These are phyloP conservation scores for Sarocladiaceae sp. DNA, from an alignment of 2,329 filamentous ascomycete genomes.

Conservation along the genomic window DNA sequence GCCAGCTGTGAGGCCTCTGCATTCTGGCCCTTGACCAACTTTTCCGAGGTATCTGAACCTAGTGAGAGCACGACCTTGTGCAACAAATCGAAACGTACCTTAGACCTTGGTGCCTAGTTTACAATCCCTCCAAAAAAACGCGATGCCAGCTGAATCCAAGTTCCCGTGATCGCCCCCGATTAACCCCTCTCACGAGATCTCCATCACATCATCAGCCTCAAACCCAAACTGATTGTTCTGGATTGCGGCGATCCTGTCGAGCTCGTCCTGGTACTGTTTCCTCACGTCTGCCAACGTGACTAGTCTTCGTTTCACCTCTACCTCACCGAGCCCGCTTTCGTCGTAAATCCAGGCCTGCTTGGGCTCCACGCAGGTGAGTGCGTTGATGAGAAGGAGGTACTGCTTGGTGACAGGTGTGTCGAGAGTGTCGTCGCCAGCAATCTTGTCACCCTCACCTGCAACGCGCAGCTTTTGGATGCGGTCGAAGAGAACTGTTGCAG, in stretches of 20 bases:
- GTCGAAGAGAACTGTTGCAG: slow-evolving; percentile 56
- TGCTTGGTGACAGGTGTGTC: slow-evolving; percentile 64
- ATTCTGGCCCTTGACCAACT: slow-evolving; percentile 10
- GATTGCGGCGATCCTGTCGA: slow-evolving; percentile 83
- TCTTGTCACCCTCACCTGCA: slow-evolving; percentile 52
- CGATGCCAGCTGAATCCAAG: slow-evolving; percentile 10
- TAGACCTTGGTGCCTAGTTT: not conserved
- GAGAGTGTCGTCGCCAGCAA: slow-evolving; percentile 48
- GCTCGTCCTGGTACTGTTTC: slow-evolving; percentile 81
- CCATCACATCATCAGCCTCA: slow-evolving; percentile 47
- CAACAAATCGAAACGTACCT: slow-evolving; percentile 9
- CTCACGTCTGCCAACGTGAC: slow-evolving; percentile 81
- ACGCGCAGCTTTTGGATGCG: slow-evolving; percentile 56
- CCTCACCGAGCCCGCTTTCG: slow-evolving; percentile 18
- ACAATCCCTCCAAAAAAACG: slow-evolving; percentile 5
- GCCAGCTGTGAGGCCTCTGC: no score
- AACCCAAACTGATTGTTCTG: slow-evolving; percentile 87
- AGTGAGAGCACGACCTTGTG: slow-evolving; percentile 13
- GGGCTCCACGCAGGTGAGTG: slow-evolving; percentile 75
- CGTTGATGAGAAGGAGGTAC: slow-evolving; percentile 89
- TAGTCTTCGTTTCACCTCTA: slow-evolving; percentile 57
- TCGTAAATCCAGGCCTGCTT: slow-evolving; percentile 73
- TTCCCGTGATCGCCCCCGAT: not conserved
- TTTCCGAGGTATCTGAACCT: slow-evolving; percentile 26
- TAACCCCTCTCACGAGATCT: slow-evolving; percentile 32